Evolutionary conservation across 23 red algal species (phyloP), one percentile per base, ranked within the genome.

Genomic region (Gracilaria caudata): DNA sequence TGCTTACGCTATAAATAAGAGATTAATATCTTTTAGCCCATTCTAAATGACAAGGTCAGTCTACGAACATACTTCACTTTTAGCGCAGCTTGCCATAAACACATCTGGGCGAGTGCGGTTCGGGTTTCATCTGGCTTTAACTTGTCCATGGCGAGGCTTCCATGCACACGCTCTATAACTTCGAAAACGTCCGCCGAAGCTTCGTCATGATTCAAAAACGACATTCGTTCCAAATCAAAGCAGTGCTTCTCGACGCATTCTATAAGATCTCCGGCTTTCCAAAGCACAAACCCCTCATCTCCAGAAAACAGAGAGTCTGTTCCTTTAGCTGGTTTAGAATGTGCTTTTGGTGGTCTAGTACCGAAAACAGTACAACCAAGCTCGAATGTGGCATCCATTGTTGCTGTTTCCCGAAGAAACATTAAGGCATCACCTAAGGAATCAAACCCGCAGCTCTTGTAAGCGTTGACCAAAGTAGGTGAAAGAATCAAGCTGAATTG

Each of bases 71-170:
- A 73, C 12, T 68, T 78, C 71, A 89, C 73, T 28, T 64, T 57
- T 8, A 91, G 78, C 6, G 87, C 87, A 56, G 87, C 87, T 65
- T 91, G 65, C 87, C 87, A 91, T 11, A 91, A 37, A 75, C 77
- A 91, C 77, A 91, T 73, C 25, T 91, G 87, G 0, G 77, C 75
- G 25, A 91, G 77, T 10, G 66, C 78, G 28, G 16, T 46, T 34
- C 87, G 87, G 13, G 78, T 81, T 40, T 91, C 87, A 29, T 75
- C 66, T 23, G 87, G 41, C 68, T 81, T 68, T n/a, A 91, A 37
- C 40, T 40, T 72, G 25, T 91, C 87, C 58, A n/a, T 64, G 21
- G 87, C 87, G 33, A 82, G 53, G 29, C 77, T 82, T 46, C 41
- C 64, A 49, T 82, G 78, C 20, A 91, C 87, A 13, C 77, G 71